Conservation (phyloP, 1,284 basidiomycete species). For the Moesziomyces globuligerus region DNA sequence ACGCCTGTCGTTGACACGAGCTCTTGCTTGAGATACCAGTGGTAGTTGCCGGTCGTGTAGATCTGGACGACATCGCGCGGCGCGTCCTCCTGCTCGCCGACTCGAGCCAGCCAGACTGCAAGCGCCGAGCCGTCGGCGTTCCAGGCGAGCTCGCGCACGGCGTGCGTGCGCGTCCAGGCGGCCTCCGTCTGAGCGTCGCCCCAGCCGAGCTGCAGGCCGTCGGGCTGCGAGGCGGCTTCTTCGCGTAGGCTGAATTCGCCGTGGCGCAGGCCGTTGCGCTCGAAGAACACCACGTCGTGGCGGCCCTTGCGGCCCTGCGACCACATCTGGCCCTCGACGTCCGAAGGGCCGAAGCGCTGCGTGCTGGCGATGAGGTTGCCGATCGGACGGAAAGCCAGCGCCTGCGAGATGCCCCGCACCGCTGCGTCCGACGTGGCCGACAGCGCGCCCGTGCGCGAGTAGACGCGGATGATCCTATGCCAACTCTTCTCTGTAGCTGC, state of each 20-base stretch:
- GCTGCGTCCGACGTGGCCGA: constrained; percentile 83
- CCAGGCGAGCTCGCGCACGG: constrained; percentile 83
- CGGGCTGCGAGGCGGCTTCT: constrained; percentile 64
- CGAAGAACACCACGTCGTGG: constrained; percentile 93
- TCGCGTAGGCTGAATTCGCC: constrained; percentile 84
- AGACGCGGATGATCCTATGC: constrained; percentile 78
- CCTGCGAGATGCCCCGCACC: constrained; percentile 82
- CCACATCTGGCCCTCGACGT: constrained; percentile 67
- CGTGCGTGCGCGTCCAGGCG: constrained; percentile 67
- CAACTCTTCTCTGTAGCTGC: constrained; percentile 17
- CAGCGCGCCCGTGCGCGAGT: constrained; percentile 75
- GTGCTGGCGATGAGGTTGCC: constrained; percentile 84
- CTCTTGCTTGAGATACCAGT: constrained; percentile 76
- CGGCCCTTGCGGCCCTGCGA: constrained; percentile 68
- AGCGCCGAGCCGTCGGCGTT: constrained; percentile 88
- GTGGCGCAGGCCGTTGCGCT: constrained; percentile 90
- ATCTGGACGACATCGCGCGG: constrained; percentile 75
- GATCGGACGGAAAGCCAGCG: constrained; percentile 85
- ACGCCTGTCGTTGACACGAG: constrained; percentile 24
- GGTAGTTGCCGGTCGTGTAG: constrained; percentile 94
- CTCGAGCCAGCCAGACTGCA: constrained; percentile 78
- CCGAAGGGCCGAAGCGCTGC: constrained; percentile 81
- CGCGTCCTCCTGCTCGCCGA: constrained; percentile 1
- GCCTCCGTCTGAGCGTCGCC: constrained; percentile 15
- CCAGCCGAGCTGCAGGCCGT: constrained; percentile 56